Conservation (phyloP, 805 yeast species). For the Starmerella stigmatis region DNA sequence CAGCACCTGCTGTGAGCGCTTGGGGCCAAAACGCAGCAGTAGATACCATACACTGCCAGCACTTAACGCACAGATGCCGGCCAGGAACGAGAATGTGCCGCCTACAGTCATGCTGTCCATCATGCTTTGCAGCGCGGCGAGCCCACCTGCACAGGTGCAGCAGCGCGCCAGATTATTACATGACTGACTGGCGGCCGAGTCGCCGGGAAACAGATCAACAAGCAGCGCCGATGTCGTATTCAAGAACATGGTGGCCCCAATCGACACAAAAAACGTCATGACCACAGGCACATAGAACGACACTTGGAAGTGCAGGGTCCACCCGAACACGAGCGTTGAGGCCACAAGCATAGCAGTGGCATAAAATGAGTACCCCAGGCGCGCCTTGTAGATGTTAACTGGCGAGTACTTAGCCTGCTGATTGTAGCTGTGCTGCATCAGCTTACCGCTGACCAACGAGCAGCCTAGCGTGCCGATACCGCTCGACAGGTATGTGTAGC, state of each 20-base stretch:
- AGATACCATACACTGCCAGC: constrained; percentile 12
- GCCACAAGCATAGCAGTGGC: constrained; percentile 37
- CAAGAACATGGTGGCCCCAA: constrained; percentile 48
- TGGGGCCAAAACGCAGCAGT: constrained; percentile 14
- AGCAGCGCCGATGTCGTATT: constrained; percentile 53
- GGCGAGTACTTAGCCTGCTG: constrained; percentile 23
- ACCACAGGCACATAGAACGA: constrained; percentile 49
- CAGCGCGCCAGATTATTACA: constrained; percentile 66
- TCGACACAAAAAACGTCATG: constrained; percentile 46
- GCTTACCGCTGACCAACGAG: constrained; percentile 47
- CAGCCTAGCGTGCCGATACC: constrained; percentile 60
- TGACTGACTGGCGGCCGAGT: constrained; percentile 65
- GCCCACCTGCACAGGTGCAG: constrained; percentile 55
- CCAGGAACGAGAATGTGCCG: constrained; percentile 67
- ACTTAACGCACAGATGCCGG: constrained; percentile 32
- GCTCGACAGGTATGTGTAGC: constrained; percentile 62
- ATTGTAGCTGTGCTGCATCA: constrained; percentile 44
- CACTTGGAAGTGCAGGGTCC: constrained; percentile 49
- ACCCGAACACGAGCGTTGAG: constrained; percentile 51
- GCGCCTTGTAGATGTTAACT: constrained; percentile 39
- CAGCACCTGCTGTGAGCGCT: not conserved
- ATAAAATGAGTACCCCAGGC: constrained; percentile 40
- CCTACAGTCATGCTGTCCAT: constrained; percentile 48
- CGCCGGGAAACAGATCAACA: constrained; percentile 65
- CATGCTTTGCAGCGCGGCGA: constrained; percentile 60